Evolutionary conservation across 2,329 filamentous ascomycete species (phyloP).

Genomic region (Fusarium abutilonis): DNA sequence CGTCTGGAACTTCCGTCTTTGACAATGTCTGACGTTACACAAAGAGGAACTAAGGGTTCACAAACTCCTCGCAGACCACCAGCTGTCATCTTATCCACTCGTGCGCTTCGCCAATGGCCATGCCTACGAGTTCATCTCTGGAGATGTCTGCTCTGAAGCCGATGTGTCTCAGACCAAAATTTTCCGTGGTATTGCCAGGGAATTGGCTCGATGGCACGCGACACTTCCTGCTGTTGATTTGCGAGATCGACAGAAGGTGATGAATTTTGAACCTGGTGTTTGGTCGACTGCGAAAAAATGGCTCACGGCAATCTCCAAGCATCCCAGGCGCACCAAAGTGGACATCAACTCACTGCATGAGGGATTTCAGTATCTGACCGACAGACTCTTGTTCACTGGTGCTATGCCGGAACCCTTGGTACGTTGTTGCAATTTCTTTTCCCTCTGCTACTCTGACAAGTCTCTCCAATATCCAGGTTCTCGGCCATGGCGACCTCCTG

Average conservation of each 20-base stretch:
- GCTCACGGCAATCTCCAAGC: conserved; percentile 29
- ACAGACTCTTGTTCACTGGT: conserved; percentile 14
- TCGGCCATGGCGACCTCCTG: conserved; percentile 38
- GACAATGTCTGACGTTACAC: conserved; percentile 23
- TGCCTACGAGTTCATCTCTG: conserved; percentile 33
- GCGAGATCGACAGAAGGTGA: background rate
- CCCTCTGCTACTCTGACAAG: no score
- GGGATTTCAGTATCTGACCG: conserved; percentile 31
- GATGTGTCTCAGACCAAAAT: conserved; percentile 28
- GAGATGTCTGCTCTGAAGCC: conserved; percentile 23
- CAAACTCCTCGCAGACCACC: conserved; percentile 27
- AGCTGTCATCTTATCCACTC: conserved; percentile 31
- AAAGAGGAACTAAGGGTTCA: conserved; percentile 39
- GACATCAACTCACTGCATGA: conserved; percentile 17
- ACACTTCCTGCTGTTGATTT: conserved; percentile 8
- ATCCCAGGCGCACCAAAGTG: conserved; percentile 1
- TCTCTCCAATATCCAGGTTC: conserved; percentile 16
- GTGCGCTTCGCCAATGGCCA: conserved; percentile 39
- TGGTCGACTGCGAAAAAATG: conserved; percentile 40
- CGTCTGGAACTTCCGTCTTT: conserved; percentile 7
- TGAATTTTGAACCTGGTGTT: conserved; percentile 27
- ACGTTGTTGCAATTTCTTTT: conserved; percentile 4
- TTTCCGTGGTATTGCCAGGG: conserved; percentile 34
- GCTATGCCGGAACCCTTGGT: conserved; percentile 29
- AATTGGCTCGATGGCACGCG: conserved; percentile 35